Evolutionary conservation across 2,329 filamentous ascomycete species (phyloP).

Genomic region (Aspergillus fumigatiaffinis): DNA sequence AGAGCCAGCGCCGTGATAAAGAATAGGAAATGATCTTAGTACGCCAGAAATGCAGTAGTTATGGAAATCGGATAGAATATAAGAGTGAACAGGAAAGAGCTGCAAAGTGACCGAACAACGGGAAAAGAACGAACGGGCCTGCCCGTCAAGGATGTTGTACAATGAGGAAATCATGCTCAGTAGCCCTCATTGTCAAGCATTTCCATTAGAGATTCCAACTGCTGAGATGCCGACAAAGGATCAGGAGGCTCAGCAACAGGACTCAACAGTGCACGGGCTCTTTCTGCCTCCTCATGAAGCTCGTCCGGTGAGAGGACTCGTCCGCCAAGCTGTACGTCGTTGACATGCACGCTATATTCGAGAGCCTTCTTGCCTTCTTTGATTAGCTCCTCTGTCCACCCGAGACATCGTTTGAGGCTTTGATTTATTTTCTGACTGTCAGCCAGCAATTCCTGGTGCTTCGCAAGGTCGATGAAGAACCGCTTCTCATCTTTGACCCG

Average conservation of each 20-base stretch:
- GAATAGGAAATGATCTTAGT: slow-evolving; percentile 11
- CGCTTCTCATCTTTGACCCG: slow-evolving; percentile 75
- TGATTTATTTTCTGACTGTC: slow-evolving; percentile 96
- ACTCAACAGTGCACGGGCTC: slow-evolving; percentile 31
- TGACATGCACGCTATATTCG: slow-evolving; percentile 72
- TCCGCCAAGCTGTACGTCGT: slow-evolving; percentile 77
- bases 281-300: slow-evolving; percentile 33
- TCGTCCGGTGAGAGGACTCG: slow-evolving; percentile 72
- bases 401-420: slow-evolving; percentile 82
- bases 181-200: neutral
- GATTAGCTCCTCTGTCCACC: slow-evolving; percentile 87
- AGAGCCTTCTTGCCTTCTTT: slow-evolving; percentile 83
- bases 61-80: neutral
- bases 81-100: neutral
- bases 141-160: neutral
- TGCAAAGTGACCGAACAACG: neutral
- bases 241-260: slow-evolving; percentile 9
- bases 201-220: neutral
- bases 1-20: neutral
- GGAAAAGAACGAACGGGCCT: neutral
- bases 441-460: slow-evolving; percentile 81
- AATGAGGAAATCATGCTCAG: neutral
- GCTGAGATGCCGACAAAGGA: neutral
- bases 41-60: neutral
- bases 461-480: slow-evolving; percentile 77